A percentile compares a stretch with the other conserved stretches of the same genome.
Conservation (phyloP, 108 stramenopile genomes). For the Fragilaria radians region DNA sequence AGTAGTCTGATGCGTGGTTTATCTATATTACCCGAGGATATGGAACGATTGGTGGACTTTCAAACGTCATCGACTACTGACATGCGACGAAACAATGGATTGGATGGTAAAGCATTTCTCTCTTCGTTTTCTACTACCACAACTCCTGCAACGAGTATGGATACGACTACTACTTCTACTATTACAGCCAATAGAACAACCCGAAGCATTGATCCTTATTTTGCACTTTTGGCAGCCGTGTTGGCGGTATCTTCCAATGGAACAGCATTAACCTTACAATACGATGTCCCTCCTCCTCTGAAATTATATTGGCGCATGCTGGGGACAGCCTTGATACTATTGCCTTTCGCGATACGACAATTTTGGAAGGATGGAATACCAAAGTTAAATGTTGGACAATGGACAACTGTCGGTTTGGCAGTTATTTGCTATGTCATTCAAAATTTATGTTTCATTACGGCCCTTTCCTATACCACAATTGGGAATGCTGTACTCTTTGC, state of each 20-base stretch:
- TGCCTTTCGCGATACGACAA: conserved; percentile 16
- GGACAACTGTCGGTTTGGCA: conserved; percentile 31
- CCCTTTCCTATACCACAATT: conserved; percentile 47
- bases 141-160: not conserved
- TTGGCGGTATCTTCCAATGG: conserved; percentile 48
- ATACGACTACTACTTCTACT: conserved; percentile 13
- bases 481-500: conserved; percentile 48
- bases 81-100: not conserved
- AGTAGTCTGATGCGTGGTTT: conserved; percentile 24
- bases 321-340: conserved; percentile 25
- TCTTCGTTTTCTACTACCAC: conserved; percentile 11
- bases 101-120: not conserved
- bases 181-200: too few species aligned
- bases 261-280: conserved; percentile 46
- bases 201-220: conserved; percentile 35
- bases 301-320: conserved; percentile 52
- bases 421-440: conserved; percentile 33
- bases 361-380: conserved; percentile 25
- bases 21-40: conserved; percentile 21
- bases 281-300: conserved; percentile 29
- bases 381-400: conserved; percentile 26
- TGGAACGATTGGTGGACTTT: conserved; percentile 9
- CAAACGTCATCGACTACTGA: conserved; percentile 4
- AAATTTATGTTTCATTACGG: conserved; percentile 30
- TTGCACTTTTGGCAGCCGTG: conserved; percentile 35